A percentile compares a stretch with the other conserved stretches of the same genome.
Conservation (phyloP, 2,329 filamentous ascomycete genomes). For the Lachnellula hyalina region DNA sequence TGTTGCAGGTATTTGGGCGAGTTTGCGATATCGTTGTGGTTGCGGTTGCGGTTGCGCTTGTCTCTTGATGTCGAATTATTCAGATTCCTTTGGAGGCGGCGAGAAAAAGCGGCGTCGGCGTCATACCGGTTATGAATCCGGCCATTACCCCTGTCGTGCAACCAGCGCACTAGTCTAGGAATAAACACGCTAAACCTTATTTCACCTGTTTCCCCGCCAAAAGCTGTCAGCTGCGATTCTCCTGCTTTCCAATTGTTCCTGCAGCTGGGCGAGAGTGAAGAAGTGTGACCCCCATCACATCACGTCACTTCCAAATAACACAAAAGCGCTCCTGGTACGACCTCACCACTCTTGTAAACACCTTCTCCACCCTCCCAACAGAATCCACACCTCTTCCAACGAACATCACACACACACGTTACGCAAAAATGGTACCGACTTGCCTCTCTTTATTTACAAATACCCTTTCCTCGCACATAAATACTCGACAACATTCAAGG, state of each 20-base stretch:
- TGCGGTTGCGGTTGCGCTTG: not conserved
- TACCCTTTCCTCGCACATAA: slow-evolving; percentile 1
- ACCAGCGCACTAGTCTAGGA: not conserved
- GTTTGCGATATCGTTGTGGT: not conserved
- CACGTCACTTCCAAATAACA: not conserved
- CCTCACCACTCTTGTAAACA: slow-evolving; percentile 7
- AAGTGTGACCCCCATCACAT: not conserved
- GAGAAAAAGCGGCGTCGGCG: not conserved
- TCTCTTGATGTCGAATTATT: not conserved
- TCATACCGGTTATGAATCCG: not conserved
- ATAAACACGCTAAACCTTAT: not conserved
- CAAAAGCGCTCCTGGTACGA: slow-evolving; percentile 3
- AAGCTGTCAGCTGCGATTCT: not conserved
- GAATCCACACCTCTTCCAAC: slow-evolving; percentile 1
- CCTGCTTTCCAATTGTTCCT: not conserved
- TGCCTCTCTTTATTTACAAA: slow-evolving; percentile 17
- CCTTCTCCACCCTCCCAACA: slow-evolving; percentile 2
- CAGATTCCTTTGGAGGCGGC: not conserved
- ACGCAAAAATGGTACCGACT: slow-evolving; percentile 22
- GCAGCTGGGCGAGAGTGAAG: not conserved
- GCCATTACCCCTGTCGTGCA: not conserved
- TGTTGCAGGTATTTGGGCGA: not conserved
- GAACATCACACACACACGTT: slow-evolving; percentile 6
- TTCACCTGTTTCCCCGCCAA: not conserved
- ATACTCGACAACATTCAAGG: not conserved